phyloP scores from a whole-genome alignment of 225 moss, liverwort and hornwort genomes.

The Sphagnum contortum region DNA sequence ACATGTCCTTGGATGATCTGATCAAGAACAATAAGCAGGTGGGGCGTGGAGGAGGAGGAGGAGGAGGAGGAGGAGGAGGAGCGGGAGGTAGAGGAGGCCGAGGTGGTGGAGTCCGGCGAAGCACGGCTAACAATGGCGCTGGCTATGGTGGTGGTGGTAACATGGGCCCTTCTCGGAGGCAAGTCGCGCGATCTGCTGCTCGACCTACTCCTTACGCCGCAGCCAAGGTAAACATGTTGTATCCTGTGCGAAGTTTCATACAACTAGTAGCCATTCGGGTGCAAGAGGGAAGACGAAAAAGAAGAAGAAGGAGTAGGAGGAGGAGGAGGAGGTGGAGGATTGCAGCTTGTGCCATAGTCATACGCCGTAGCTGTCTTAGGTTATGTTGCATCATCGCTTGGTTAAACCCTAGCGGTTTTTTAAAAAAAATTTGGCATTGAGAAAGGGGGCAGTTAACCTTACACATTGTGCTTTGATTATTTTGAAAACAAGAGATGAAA shows the following conservation, averaged over 20 bases:
- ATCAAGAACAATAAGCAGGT: slow-evolving; percentile 39
- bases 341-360: slow-evolving; percentile 24
- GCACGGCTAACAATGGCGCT: slow-evolving; percentile 22
- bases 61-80: slow-evolving; percentile 24
- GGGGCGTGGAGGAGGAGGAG: slow-evolving; percentile 34
- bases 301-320: slow-evolving; percentile 3
- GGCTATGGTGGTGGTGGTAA: slow-evolving; percentile 43
- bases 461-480: neutral
- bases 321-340: too few relatives aligned
- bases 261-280: too few relatives aligned
- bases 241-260: too few relatives aligned
- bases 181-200: slow-evolving; percentile 55
- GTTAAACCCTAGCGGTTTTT: slow-evolving; percentile 14
- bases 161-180: slow-evolving; percentile 55
- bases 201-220: slow-evolving; percentile 70
- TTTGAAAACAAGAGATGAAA: neutral
- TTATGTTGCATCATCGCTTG: slow-evolving; percentile 27
- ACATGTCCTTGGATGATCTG: slow-evolving; percentile 52
- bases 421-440: slow-evolving; percentile 11
- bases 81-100: slow-evolving; percentile 2
- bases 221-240: slow-evolving; percentile 64
- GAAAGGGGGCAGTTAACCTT: neutral
- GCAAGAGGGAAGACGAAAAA: neutral
- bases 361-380: slow-evolving; percentile 20
- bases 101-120: slow-evolving; percentile 32